These are phyloP conservation scores for Solanum boliviense DNA, from an alignment of 257 asterid species.

Conservation along the genomic window DNA sequence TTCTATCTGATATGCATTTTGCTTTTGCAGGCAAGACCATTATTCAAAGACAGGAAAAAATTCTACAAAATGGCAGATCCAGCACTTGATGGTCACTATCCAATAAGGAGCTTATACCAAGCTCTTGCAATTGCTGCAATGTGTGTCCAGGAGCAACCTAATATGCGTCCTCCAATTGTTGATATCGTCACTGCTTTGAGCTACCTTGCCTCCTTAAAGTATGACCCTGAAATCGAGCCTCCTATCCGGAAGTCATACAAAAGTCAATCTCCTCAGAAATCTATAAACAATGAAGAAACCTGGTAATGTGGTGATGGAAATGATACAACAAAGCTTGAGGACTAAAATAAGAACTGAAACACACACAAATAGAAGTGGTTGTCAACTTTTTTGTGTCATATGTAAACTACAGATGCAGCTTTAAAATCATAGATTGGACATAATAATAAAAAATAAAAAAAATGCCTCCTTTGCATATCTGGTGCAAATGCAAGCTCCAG, in stretches of 20 bases:
- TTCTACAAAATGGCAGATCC: slow-evolving; percentile 64
- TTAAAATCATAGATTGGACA: background rate
- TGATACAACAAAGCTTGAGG: background rate
- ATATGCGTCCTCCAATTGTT: slow-evolving; percentile 34
- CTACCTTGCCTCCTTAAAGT: slow-evolving; percentile 43
- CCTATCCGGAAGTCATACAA: background rate
- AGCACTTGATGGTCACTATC: slow-evolving; percentile 41
- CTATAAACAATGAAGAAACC: background rate
- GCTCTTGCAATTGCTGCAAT: slow-evolving; percentile 66
- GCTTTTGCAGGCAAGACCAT: slow-evolving; percentile 44
- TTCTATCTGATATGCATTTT: background rate
- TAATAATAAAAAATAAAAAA: background rate
- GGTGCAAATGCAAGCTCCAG: background rate
- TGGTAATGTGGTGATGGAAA: background rate
- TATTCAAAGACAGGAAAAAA: slow-evolving; percentile 51
- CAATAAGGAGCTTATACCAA: slow-evolving; percentile 49
- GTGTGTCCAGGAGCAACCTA: slow-evolving; percentile 52
- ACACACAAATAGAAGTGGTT: background rate
- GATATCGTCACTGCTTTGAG: slow-evolving; percentile 51
- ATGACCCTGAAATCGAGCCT: slow-evolving; percentile 20
- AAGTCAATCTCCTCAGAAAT: slow-evolving; percentile 5
- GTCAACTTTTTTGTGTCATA: background rate
- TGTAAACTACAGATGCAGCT: slow-evolving; percentile 1
- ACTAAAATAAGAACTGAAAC: background rate
- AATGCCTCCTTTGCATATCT: background rate